Conservation (phyloP, 2,329 filamentous ascomycete species). For the Diaporthe helianthi region DNA sequence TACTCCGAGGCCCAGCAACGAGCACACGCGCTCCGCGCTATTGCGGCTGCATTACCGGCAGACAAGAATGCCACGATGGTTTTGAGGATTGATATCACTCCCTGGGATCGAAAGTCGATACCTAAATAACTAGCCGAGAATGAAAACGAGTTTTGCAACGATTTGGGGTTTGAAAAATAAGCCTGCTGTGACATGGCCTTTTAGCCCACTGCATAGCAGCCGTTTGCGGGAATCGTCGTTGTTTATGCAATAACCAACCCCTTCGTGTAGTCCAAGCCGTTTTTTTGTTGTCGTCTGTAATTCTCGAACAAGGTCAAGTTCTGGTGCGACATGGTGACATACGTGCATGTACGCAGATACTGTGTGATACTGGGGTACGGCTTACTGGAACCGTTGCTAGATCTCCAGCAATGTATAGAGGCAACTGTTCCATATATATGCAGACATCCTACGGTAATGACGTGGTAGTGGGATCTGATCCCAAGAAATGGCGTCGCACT, state of each 20-base stretch:
- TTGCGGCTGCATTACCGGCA: conserved; percentile 29
- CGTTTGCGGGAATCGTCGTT: no score
- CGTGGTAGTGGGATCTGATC: no score
- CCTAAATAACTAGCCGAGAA: neutral
- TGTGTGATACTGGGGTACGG: neutral
- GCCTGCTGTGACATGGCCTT: neutral
- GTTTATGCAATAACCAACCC: neutral
- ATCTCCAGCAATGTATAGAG: neutral
- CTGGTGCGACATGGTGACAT: neutral
- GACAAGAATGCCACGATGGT: conserved; percentile 30
- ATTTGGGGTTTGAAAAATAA: neutral
- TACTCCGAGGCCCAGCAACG: conserved; percentile 32
- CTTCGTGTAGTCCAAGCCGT: no score
- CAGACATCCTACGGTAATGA: neutral
- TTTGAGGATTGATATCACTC: conserved; percentile 4
- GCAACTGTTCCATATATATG: neutral
- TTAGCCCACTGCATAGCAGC: neutral
- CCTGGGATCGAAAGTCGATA: neutral
- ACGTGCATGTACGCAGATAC: no score
- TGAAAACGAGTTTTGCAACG: conserved; percentile 1
- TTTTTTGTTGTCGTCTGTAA: neutral
- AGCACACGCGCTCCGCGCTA: conserved; percentile 36
- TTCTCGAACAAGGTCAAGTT: neutral
- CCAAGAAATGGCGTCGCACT: neutral
- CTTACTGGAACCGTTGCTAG: no score